Evolutionary conservation across 129 eudicot genomes (phyloP), one percentile per base, ranked within the genome.

Genomic region (Silybum marianum): DNA sequence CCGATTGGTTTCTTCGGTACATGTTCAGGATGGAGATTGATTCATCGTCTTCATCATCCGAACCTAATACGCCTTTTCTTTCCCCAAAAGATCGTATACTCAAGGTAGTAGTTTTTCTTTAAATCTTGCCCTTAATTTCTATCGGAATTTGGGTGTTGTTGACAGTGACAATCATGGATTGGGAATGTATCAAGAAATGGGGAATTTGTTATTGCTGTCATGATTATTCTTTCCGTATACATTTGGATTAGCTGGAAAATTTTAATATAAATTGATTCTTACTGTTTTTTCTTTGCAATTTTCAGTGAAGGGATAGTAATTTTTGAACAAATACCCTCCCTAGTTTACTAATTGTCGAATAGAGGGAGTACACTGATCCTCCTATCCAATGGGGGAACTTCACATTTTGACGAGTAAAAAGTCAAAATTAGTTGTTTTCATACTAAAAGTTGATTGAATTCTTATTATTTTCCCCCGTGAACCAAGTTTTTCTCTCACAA

Each of bases 1-100:
- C 88, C 88, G 93, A 88, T 85, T 90, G 97, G 93, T 25, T 83
- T 83, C 72, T 93, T 28, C 80, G 87, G 0, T 75, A 71, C 25
- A 44, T 93, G 76, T 73, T 91, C 44, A 72, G 78, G 44, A 93
- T 91, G 98, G 93, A 88, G 74, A 80, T 90, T 74, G 98, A 93
- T 82, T 90, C 94, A 44, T 82, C 91, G 9, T 69, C 81, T 19
- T 65, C 79, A 1, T 81, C 93, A 21, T 88, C 92, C 67, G 91
- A 87, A 26, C 80, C 87, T 39, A 76, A 28, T 21, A 25, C 70
- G 81, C 86, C 78, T 78, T 32, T 28, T 65, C 79, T 85, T 18
- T 84, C 97, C 5, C 97, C 91, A 30, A 81, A 74, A 38, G 89
- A 86, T 83, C 98, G 85, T 78, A 77, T 93, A 19, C 74, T 91